Conservation (phyloP, 148 eudicot genomes). For the Chenopodium berlandieri region DNA sequence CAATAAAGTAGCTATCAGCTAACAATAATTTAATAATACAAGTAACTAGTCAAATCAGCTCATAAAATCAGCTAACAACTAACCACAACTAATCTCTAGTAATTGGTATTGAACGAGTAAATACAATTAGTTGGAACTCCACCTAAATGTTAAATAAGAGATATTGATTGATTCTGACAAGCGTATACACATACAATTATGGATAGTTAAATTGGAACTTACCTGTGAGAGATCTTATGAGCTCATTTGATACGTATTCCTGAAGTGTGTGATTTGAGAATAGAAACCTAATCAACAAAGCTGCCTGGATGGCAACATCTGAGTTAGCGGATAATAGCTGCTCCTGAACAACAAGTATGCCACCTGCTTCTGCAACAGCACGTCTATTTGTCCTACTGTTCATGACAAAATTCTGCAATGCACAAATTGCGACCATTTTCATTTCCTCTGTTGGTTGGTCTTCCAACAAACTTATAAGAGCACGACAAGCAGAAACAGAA, state of each 20-base stretch:
- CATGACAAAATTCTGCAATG: conserved; percentile 79
- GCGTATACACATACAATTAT: not conserved
- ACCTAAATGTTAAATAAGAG: not conserved
- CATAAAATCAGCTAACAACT: no score
- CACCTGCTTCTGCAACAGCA: conserved; percentile 88
- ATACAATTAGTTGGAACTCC: no score
- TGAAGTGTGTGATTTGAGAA: conserved; percentile 81
- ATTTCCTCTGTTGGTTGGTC: conserved; percentile 72
- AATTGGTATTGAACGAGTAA: not conserved
- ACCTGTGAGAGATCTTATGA: conserved; percentile 78
- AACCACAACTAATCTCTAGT: not conserved
- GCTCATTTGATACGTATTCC: conserved; percentile 77
- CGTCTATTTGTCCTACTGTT: conserved; percentile 72
- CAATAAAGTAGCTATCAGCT: no score
- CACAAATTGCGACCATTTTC: conserved; percentile 79
- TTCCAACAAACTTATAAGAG: conserved; percentile 64
- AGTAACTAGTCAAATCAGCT: no score
- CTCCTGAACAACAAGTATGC: conserved; percentile 69
- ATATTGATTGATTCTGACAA: not conserved
- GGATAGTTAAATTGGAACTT: conserved; percentile 6
- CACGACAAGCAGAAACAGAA: conserved; percentile 73
- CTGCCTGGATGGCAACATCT: conserved; percentile 64
- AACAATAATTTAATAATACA: no score
- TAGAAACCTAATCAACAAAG: conserved; percentile 59
- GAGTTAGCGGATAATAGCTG: conserved; percentile 49